Evolutionary conservation across 1,284 basidiomycete genomes (phyloP), one percentile per base, ranked within the genome.

Genomic region (Fomitopsis palustris): DNA sequence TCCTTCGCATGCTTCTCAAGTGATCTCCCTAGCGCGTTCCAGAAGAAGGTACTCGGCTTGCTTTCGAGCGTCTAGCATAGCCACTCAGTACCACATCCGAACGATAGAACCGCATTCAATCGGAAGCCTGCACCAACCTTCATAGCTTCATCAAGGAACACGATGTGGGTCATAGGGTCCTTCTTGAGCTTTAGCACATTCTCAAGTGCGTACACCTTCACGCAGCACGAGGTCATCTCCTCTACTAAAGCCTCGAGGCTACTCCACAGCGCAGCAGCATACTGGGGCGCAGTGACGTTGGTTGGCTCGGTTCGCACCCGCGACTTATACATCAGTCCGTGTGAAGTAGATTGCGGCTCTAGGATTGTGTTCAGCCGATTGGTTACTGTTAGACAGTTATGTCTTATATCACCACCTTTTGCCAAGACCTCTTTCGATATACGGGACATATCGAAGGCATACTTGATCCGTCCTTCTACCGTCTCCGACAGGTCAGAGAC

Each of bases 161-260:
- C 81, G 1, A 82, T 76, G 58, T 94, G 90, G 0, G 90, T 87
- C 19, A 83, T 76, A 0, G 87, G 80, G 70, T 96, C 94, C 69
- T 85, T 90, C 77, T 98, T 98, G 66, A 96, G 74, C 67, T 85
- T 87, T 31, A 98, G 78, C 4, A 98, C 96, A 69, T 94, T 97
- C 72, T 98, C 95, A 6, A 99, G 82, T 0, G 91, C 92, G 72
- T 98, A 97, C 4, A 98, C 92, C 90, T 96, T 96, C 70, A 94
- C 85, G 71, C 95, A 97, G 66, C 93, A 93, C 56, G 86, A 88
- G 2, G 92, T 85, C 82, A 99, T 88, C 66, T 96, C 95, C 63
- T 93, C 89, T 4, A 97, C 84, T 67, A 98, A 83, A 6, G 77
- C 78, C 67, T 96, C 93, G 5, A 99, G 77, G 53, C 92, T 80